Evolutionary conservation across 108 stramenopile species (phyloP), one percentile per base, ranked within the genome.

Genomic region (Heterococcus sp.): DNA sequence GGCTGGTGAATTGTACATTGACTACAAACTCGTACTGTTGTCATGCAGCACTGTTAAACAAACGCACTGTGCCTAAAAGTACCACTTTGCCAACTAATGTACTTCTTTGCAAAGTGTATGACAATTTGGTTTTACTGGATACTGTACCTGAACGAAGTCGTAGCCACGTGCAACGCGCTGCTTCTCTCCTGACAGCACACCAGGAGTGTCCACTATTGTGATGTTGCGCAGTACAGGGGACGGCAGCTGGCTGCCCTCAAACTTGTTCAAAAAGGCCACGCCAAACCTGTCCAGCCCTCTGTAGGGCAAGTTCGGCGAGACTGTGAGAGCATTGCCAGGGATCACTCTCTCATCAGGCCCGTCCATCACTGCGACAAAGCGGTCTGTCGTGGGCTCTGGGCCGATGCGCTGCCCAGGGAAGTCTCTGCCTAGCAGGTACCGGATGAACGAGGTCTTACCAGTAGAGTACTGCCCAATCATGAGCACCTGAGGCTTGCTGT

Each of bases 401-500:
- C 98, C 98, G 32, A 98, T 93, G 14, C 96, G 91, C 71, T 93
- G 93, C 21, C 96, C 96, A 31, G 96, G 98, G 81, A 98, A 98
- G 65, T 89, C 89, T 2, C 84, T 37, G 3, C 88, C 84, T 14
- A 77, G 66, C 27, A 84, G 46, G 39, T 84, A 84, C 32, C 83
- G 71, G 32, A 84, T 77, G 76, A 76, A 84, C n/a, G 84, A 85
- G 3, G 97, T 97, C 66, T 98, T 98, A 11, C 97, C 97, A 28
- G 97, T 96, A 63, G 90, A 91, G 85, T 98, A 98, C 81, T 98
- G 97, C 11, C 97, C 97, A n/a, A 97, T 87, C 71, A 98, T 87
- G 74, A 98, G 87, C 26, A 97, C 96, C 80, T 93, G 92, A 1
- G 98, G 96, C 76, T 97, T 98, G 90, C 95, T 91, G 73, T 95